These are phyloP conservation scores for Smittium culicis DNA, from an alignment of 371 early-diverging fungal genomes.

Conservation along the genomic window DNA sequence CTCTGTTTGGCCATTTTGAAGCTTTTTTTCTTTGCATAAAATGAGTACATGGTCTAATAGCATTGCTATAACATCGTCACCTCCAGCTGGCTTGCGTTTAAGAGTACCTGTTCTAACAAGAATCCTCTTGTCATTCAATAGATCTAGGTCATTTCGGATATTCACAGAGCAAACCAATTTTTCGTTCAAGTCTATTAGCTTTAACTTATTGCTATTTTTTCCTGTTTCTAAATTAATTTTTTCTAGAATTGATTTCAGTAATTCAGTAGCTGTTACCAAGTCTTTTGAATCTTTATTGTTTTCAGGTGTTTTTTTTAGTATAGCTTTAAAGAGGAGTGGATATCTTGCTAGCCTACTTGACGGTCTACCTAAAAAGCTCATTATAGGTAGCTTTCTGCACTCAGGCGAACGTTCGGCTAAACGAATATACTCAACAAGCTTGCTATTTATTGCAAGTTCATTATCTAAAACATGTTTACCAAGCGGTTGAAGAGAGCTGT, in stretches of 20 bases:
- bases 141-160: constrained; percentile 49
- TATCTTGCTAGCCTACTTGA: constrained; percentile 82
- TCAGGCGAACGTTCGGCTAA: constrained; percentile 57
- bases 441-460: constrained; percentile 50
- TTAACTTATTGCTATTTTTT: constrained; percentile 59
- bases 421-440: constrained; percentile 60
- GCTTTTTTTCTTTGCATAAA: constrained; percentile 49
- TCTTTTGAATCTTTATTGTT: constrained; percentile 60
- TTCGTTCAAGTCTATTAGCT: constrained; percentile 43
- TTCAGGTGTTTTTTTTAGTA: constrained; percentile 69
- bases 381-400: constrained; percentile 62
- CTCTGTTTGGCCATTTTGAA: constrained; percentile 40
- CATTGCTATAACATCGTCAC: constrained; percentile 54
- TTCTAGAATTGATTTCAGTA: constrained; percentile 50
- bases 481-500: constrained; percentile 76
- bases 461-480: constrained; percentile 67
- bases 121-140: constrained; percentile 51
- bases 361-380: constrained; percentile 70
- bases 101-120: constrained; percentile 66
- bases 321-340: constrained; percentile 65
- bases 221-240: constrained; percentile 76
- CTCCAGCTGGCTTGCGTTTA: constrained; percentile 50
- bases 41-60: constrained; percentile 76
- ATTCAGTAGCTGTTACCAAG: constrained; percentile 42
- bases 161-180: constrained; percentile 36